Evolutionary conservation across 164 flowering plant species (phyloP).

Genomic region (Stephania cephalantha): DNA sequence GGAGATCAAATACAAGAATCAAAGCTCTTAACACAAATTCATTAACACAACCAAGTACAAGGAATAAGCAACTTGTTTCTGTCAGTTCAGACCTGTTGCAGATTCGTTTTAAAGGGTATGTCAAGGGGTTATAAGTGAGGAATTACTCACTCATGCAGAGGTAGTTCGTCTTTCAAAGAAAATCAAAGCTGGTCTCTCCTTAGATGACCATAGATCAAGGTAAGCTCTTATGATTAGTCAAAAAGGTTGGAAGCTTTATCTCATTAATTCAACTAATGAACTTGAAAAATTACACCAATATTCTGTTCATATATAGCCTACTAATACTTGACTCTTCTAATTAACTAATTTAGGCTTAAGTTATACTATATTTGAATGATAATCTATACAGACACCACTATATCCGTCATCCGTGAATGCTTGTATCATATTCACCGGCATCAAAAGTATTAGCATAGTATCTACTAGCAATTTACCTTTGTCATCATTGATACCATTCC

Average conservation of each 20-base stretch:
- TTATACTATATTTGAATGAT: not conserved
- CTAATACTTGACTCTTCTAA: not conserved
- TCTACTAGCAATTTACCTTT: not conserved
- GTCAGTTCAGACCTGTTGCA: constrained; percentile 57
- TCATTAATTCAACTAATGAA: not conserved
- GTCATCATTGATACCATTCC: not conserved
- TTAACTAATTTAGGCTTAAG: not conserved
- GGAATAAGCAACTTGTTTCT: constrained; percentile 29
- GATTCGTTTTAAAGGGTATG: constrained; percentile 56
- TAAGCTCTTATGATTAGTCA: constrained; percentile 15
- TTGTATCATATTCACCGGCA: not conserved
- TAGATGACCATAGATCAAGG: constrained; percentile 72
- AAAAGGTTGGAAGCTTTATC: not conserved
- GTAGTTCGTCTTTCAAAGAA: constrained; percentile 68
- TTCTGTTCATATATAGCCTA: too few relatives aligned
- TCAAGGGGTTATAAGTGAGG: constrained; percentile 56
- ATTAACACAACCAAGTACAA: constrained; percentile 14
- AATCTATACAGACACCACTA: not conserved
- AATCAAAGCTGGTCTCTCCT: constrained; percentile 60
- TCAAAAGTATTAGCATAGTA: not conserved
- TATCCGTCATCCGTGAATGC: not conserved
- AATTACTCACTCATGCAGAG: constrained; percentile 68
- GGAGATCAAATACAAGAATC: constrained; percentile 48
- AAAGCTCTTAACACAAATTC: constrained; percentile 21
- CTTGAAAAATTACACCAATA: too few relatives aligned